phyloP scores from a whole-genome alignment of 345 rosid species.

The Lumnitzera racemosa region DNA sequence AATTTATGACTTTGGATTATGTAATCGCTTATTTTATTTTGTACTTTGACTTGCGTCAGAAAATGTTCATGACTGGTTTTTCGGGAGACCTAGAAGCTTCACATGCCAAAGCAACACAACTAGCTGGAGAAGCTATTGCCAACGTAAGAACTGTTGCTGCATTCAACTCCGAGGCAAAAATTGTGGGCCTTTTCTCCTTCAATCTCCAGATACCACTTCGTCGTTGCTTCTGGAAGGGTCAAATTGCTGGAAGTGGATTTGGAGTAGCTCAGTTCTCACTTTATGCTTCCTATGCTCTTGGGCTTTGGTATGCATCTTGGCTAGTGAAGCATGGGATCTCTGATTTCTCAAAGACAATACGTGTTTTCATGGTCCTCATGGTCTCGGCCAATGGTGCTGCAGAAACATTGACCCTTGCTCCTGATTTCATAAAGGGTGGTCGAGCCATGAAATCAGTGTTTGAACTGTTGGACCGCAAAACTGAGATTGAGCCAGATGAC shows the following conservation, averaged over 20 bases:
- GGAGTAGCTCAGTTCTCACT: conserved; percentile 93
- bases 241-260: conserved; percentile 92
- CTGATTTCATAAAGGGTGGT: conserved; percentile 98
- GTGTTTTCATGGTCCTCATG: conserved; percentile 98
- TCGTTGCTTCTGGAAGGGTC: conserved; percentile 99
- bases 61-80: conserved; percentile 98
- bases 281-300: conserved; percentile 93
- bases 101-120: conserved; percentile 89
- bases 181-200: conserved; percentile 70
- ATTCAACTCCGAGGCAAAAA: conserved; percentile 86
- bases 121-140: conserved; percentile 96
- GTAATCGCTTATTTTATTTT: neutral
- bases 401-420: conserved; percentile 90
- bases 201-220: conserved; percentile 71
- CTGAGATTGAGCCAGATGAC: conserved; percentile 96
- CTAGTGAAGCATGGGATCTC: conserved; percentile 98
- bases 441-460: conserved; percentile 93
- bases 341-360: conserved; percentile 91
- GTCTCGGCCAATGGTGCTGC: conserved; percentile 99
- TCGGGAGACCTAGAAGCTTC: conserved; percentile 93
- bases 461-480: conserved; percentile 89
- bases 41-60: conserved; percentile 34
- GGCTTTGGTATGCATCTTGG: conserved; percentile 99
- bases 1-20: neutral
- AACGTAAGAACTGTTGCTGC: conserved; percentile 96